Conservation (phyloP, 2,329 filamentous ascomycete species). For the Colletotrichum camelliae region DNA sequence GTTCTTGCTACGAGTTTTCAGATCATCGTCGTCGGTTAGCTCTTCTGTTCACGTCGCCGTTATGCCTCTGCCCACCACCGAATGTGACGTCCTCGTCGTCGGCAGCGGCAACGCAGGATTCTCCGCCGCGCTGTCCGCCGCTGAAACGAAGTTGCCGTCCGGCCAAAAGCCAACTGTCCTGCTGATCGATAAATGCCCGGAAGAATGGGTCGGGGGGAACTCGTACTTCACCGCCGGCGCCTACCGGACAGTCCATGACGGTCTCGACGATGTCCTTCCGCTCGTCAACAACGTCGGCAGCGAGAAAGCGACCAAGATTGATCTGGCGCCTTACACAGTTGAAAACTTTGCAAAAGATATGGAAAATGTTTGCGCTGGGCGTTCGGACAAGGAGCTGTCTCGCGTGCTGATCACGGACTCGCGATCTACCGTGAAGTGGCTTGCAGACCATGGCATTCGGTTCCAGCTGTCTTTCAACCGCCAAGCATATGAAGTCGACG, state of each 20-base stretch:
- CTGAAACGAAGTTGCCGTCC: neutral
- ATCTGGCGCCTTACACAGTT: neutral
- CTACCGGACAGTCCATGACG: neutral
- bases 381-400: neutral
- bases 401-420: neutral
- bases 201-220: neutral
- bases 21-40: neutral
- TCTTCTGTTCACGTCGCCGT: neutral
- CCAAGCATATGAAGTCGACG: neutral
- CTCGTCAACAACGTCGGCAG: neutral
- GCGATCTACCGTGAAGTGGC: neutral
- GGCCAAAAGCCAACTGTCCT: neutral
- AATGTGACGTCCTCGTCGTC: conserved; percentile 56
- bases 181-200: neutral
- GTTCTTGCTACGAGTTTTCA: too few species aligned
- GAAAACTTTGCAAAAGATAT: neutral
- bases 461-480: neutral
- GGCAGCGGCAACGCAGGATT: conserved; percentile 72
- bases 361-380: neutral
- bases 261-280: neutral
- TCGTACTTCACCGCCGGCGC: neutral
- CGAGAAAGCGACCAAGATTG: neutral
- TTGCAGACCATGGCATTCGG: neutral
- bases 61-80: neutral
- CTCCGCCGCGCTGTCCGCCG: conserved; percentile 61